Base-by-base conservation (phyloP, 2,329 filamentous ascomycete species). In the Aspergillus clavatus region DNA sequence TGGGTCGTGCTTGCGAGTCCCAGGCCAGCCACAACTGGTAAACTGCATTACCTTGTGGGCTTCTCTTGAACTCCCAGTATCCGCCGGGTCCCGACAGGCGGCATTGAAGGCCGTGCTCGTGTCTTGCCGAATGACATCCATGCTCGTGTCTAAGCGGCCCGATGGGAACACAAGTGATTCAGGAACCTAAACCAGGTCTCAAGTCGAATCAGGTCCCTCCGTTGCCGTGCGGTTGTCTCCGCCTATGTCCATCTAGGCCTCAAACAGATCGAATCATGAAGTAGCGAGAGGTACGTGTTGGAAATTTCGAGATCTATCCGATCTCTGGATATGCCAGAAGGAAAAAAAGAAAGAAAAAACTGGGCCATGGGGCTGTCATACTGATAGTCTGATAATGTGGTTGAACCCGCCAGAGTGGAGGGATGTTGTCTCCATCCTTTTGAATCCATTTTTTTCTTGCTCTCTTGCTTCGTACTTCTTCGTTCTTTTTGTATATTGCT, bases 1-100 rank as follows among this genome's bases (percentile, higher is more conserved):
- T 19, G 16, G 49, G 59, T 47, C 48, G 39, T 40, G 26, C 53
- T 62, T 62, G 59, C 59, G 60, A 62, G 55, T 24, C 4, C 5
- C 8, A 23, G 31, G 22, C 40, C 18, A 29, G 39, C 38, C 16
- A 23, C 23, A 14, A 29, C 35, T 38, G 29, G 27, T 22, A 26
- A 27, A 38, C 24, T 18, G 27, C 38, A 37, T 45, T 37, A 37
- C 10, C 23, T 23, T 16, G 16, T 4, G 5, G 23, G 23, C 23
- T 24, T 24, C 5, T 8, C 23, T 24, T 24, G 23, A 24, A 5
- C 8, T 5, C 23, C 23, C 5, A 24, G 23, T 8, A 24, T 14
- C 29, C 10, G 10, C n/a, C 16, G 29, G 29, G 10, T 35, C 16
- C 8, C 31, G 16, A 18, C 31, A 33, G 14, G 29, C n/a, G 18